Percentiles rank a stretch among this genome's conserved stretches.
These are phyloP conservation scores for Podospora bellae-mahoneyi DNA, from an alignment of 495 filamentous ascomycete species.

Conservation along the genomic window DNA sequence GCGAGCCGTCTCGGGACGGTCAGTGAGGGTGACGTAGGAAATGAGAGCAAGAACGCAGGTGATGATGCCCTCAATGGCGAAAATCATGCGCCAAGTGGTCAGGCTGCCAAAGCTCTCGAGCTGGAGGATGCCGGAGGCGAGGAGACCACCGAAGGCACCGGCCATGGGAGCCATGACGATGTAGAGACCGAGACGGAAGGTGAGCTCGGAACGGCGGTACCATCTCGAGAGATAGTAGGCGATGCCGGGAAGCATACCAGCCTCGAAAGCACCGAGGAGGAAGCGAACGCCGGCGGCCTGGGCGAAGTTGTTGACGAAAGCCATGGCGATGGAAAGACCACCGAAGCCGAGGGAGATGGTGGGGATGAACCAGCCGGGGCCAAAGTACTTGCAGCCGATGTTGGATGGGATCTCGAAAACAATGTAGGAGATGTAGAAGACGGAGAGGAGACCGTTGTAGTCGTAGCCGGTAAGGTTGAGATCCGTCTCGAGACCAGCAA, in stretches of 20 bases:
- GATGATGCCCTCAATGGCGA: slow-evolving; percentile 63
- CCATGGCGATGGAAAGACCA: slow-evolving; percentile 37
- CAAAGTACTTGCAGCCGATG: slow-evolving; percentile 58
- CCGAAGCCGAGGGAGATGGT: slow-evolving; percentile 47
- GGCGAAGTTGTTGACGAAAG: slow-evolving; percentile 40
- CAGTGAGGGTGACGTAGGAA: slow-evolving; percentile 55
- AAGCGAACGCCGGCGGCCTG: slow-evolving; percentile 48
- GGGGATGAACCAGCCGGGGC: slow-evolving; percentile 66
- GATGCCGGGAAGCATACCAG: slow-evolving; percentile 70
- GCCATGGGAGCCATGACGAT: slow-evolving; percentile 69
- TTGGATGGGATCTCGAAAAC: slow-evolving; percentile 67
- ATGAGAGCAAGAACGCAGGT: slow-evolving; percentile 53
- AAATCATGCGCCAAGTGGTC: slow-evolving; percentile 64
- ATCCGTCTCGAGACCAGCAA: slow-evolving; percentile 61
- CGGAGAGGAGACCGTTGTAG: slow-evolving; percentile 63
- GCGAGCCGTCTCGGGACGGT: slow-evolving; percentile 55
- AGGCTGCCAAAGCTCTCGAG: slow-evolving; percentile 48
- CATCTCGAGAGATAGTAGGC: slow-evolving; percentile 69
- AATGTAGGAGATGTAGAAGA: slow-evolving; percentile 69
- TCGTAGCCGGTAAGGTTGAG: slow-evolving; percentile 61
- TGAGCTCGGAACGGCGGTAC: slow-evolving; percentile 65
- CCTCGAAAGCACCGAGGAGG: slow-evolving; percentile 62
- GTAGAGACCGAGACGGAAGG: slow-evolving; percentile 68
- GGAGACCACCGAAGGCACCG: slow-evolving; percentile 66
- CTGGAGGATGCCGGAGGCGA: slow-evolving; percentile 59